Evolutionary conservation across 768 basidiomycete species (phyloP), one percentile per base, ranked within the genome.

Genomic region (Megacollybia marginata): DNA sequence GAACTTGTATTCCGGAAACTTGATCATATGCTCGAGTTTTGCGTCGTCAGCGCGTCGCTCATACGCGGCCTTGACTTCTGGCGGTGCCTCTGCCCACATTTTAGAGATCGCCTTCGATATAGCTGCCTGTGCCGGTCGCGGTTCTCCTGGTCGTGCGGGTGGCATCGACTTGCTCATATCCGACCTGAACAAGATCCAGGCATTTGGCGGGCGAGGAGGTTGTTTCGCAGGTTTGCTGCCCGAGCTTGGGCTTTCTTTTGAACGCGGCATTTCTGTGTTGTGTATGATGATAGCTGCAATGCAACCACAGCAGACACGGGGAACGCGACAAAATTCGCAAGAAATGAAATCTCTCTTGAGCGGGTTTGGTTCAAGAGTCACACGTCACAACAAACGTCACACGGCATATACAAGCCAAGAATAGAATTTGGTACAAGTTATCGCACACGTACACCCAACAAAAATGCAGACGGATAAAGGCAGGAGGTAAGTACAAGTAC

Each of bases 181-280:
- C 2, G 83, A 79, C 38, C 89, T 79, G 64, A 86, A 92, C 13
- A 91, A 54, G 51, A 92, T 91, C 86, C 87, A 92, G 0, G 88
- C 82, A 60, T 91, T 92, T 9, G 82, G 80, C 3, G 89, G 88
- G 0, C 89, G 75, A 9, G 84, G 83, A 5, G 74, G 71, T 49
- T 72, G 65, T 15, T 65, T 52, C 23, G 23, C 23, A 28, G 23
- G 23, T 28, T 46, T 42, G 9, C 7, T 35, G 19, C 36, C 36
- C 13, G 19, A 20, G 12, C 10, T 43, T 33, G 15, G 15, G 3
- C 16, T 47, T 34, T 13, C 2, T 15, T 20, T 33, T 5, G 33
- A 33, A 4, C 33, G 15, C 7, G 38, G 15, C 38, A 40, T 40
- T 19, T 5, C 35, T 38, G 11, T 38, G 35, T 38, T 15, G 38